Conservation (phyloP, 169 alveolate genomes). For the Theileria parva region DNA sequence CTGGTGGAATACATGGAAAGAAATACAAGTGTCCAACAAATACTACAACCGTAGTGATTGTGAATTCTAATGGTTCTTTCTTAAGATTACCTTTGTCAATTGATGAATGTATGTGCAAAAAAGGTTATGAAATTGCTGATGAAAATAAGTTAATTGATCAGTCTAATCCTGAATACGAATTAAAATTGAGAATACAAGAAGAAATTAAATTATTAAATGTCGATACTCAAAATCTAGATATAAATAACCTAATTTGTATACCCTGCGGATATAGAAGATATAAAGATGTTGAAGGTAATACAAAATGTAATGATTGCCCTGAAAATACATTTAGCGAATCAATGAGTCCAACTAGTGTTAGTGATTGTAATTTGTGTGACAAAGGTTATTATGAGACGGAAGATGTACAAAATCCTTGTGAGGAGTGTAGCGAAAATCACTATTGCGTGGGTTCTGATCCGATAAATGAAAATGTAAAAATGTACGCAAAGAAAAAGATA, state of each 20-base stretch:
- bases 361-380: constrained; percentile 71
- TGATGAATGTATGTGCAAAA: constrained; percentile 71
- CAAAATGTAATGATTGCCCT: constrained; percentile 52
- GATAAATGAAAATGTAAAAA: constrained; percentile 37
- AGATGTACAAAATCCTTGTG: constrained; percentile 64
- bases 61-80: background rate
- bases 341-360: constrained; percentile 20
- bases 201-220: background rate
- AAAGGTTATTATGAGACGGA: constrained; percentile 75
- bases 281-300: constrained; percentile 32
- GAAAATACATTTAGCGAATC: constrained; percentile 52
- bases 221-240: constrained; percentile 12
- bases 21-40: constrained; percentile 68
- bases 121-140: constrained; percentile 66
- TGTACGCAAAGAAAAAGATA: constrained; percentile 68
- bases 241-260: constrained; percentile 25
- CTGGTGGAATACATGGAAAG: constrained; percentile 69
- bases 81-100: constrained; percentile 43
- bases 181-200: constrained; percentile 6
- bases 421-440: constrained; percentile 72
- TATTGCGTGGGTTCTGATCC: constrained; percentile 81
- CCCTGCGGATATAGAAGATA: constrained; percentile 49
- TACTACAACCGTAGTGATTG: constrained; percentile 53
- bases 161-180: background rate
- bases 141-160: background rate